phyloP scores from a whole-genome alignment of 768 basidiomycete genomes.

The Lentinus tigrinus region DNA sequence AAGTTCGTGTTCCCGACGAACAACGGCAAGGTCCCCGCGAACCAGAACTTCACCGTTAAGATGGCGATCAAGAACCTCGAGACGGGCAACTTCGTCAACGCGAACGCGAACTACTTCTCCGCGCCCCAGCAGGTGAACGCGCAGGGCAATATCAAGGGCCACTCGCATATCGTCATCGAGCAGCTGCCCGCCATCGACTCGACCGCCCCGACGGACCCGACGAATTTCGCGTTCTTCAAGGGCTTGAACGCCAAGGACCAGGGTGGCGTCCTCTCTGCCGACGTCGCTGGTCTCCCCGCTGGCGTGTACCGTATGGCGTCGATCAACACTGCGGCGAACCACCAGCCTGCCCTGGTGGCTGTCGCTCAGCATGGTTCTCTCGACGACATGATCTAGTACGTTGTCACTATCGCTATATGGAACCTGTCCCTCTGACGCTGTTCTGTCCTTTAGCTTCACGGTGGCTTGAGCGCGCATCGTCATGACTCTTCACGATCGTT shows the following conservation, averaged over 20 bases:
- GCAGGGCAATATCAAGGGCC: constrained; percentile 45
- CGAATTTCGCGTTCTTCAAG: constrained; percentile 64
- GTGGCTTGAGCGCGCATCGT: too few relatives aligned
- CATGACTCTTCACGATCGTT: too few relatives aligned
- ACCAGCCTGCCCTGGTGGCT: constrained; percentile 37
- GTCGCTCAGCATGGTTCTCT: constrained; percentile 42
- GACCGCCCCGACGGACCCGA: constrained; percentile 44
- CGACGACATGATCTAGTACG: constrained; percentile 41
- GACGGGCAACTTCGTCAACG: constrained; percentile 63
- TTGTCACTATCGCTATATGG: not conserved
- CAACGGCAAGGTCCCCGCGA: constrained; percentile 40
- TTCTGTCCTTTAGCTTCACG: not conserved
- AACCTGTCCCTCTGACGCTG: not conserved
- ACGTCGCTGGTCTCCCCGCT: constrained; percentile 40
- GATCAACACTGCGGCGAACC: constrained; percentile 48
- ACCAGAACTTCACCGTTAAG: constrained; percentile 51
- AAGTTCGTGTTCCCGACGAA: constrained; percentile 55
- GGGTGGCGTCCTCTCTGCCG: constrained; percentile 38
- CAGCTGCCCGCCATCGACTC: constrained; percentile 39
- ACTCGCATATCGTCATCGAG: constrained; percentile 57
- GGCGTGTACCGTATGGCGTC: constrained; percentile 41
- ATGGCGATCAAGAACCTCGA: constrained; percentile 45
- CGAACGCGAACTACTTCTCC: constrained; percentile 48
- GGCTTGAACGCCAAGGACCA: constrained; percentile 44
- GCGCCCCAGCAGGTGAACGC: constrained; percentile 52